phyloP scores from a whole-genome alignment of 768 basidiomycete genomes.

The Lactarius sp. region DNA sequence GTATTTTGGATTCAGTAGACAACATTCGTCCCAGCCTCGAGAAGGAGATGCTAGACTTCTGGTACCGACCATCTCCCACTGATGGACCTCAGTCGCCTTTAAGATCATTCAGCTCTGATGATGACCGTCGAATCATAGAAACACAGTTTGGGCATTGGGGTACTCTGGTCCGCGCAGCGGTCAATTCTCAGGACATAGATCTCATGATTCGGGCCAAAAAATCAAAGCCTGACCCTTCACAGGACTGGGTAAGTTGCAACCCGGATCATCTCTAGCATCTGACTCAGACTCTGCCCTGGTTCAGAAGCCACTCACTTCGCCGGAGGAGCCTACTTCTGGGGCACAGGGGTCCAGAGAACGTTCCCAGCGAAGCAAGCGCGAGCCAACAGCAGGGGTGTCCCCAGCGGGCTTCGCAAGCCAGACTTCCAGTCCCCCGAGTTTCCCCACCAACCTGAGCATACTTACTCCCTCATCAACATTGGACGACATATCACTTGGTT shows the following conservation, averaged over 20 bases:
- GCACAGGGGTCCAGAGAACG: too few species aligned
- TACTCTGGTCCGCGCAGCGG: not conserved
- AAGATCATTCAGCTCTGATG: not conserved
- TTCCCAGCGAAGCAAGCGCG: too few species aligned
- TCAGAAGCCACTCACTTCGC: too few species aligned
- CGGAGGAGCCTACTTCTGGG: too few species aligned
- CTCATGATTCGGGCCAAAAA: too few species aligned
- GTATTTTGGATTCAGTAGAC: not conserved
- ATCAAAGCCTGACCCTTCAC: not conserved
- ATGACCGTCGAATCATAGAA: not conserved
- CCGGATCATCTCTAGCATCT: not conserved
- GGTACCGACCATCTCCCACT: too few species aligned
- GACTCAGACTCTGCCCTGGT: not conserved
- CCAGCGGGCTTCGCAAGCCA: too few species aligned
- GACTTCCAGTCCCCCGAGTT: too few species aligned
- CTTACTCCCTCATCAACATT: too few species aligned
- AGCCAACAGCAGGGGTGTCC: too few species aligned
- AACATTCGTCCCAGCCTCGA: not conserved
- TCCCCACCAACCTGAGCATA: too few species aligned
- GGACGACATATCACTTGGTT: too few species aligned
- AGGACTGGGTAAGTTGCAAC: not conserved
- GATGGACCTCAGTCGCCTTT: not conserved
- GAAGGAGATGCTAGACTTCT: not conserved
- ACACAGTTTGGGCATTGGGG: not conserved
- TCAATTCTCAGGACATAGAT: not conserved